phyloP scores from a whole-genome alignment of 2,329 filamentous ascomycete species.

The Penicillium hordei region DNA sequence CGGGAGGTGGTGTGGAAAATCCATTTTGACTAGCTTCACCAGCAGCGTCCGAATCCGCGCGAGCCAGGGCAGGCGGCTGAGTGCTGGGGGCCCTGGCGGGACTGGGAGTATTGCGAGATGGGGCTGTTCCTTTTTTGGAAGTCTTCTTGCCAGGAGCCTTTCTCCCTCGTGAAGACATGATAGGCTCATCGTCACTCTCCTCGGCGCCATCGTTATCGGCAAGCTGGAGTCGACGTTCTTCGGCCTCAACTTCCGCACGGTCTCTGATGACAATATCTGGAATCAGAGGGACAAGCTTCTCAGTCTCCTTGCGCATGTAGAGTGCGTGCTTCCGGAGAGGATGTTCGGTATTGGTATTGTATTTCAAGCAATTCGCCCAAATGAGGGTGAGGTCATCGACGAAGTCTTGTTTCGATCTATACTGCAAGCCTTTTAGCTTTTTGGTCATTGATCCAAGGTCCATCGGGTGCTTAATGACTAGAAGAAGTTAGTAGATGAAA shows the following conservation, averaged over 20 bases:
- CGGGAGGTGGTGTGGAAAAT: slow-evolving; percentile 77
- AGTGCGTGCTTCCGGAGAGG: slow-evolving; percentile 89
- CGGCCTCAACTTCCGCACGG: slow-evolving; percentile 89
- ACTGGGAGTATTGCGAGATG: slow-evolving; percentile 71
- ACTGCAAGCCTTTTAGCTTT: slow-evolving; percentile 78
- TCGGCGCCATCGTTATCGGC: slow-evolving; percentile 80
- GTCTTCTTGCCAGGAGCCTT: slow-evolving; percentile 78
- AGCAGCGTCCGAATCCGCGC: slow-evolving; percentile 70
- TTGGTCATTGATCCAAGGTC: slow-evolving; percentile 98
- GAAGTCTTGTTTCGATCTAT: slow-evolving; percentile 91
- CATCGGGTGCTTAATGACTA: slow-evolving; percentile 95
- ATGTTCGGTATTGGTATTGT: slow-evolving; percentile 87
- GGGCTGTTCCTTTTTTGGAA: slow-evolving; percentile 62
- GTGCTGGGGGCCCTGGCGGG: slow-evolving; percentile 61
- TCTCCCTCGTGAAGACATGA: slow-evolving; percentile 93
- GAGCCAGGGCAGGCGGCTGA: slow-evolving; percentile 50
- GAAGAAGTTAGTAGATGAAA: slow-evolving; percentile 22
- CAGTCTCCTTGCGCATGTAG: slow-evolving; percentile 95
- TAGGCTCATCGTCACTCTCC: slow-evolving; percentile 94
- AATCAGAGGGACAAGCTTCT: slow-evolving; percentile 92
- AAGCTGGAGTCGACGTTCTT: slow-evolving; percentile 75
- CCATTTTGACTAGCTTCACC: slow-evolving; percentile 78
- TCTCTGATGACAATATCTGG: slow-evolving; percentile 89
- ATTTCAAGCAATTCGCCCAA: slow-evolving; percentile 94
- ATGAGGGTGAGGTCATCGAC: slow-evolving; percentile 91